Evolutionary conservation across 495 filamentous ascomycete genomes (phyloP).

Genomic region (Sabuloglossum arenarium): DNA sequence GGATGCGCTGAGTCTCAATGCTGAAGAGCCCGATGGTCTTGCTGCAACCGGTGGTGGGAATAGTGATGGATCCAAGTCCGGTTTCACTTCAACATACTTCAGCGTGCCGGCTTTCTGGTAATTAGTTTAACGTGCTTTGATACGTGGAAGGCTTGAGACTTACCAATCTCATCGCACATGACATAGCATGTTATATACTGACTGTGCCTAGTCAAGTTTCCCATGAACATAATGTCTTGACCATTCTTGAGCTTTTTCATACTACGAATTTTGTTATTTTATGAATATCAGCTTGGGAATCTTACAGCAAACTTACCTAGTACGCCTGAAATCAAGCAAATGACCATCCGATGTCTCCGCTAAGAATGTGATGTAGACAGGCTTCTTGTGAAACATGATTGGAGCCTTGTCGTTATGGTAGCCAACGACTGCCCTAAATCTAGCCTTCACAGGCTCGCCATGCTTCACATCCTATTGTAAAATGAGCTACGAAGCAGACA

Average conservation of each 20-base stretch:
- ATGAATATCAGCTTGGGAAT: neutral
- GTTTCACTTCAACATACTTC: constrained; percentile 37
- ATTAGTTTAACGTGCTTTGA: neutral
- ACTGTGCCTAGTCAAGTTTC: constrained; percentile 28
- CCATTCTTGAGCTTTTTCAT: constrained; percentile 43
- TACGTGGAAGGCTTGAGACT: constrained; percentile 8
- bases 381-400: constrained; percentile 34
- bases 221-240: constrained; percentile 39
- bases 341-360: constrained; percentile 56
- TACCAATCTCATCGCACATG: constrained; percentile 77
- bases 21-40: neutral
- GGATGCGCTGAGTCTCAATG: neutral
- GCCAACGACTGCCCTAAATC: constrained; percentile 45
- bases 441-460: constrained; percentile 28
- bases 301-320: constrained; percentile 22
- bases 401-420: constrained; percentile 50
- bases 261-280: constrained; percentile 21
- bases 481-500: neutral
- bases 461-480: constrained; percentile 18
- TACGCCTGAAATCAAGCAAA: constrained; percentile 59
- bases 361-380: constrained; percentile 51
- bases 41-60: constrained; percentile 23
- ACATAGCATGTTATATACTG: constrained; percentile 50
- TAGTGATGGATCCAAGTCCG: constrained; percentile 30
- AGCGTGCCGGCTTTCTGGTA: constrained; percentile 45